Conservation (phyloP, 2,329 filamentous ascomycete species). For the Tricladium varicosporioides region DNA sequence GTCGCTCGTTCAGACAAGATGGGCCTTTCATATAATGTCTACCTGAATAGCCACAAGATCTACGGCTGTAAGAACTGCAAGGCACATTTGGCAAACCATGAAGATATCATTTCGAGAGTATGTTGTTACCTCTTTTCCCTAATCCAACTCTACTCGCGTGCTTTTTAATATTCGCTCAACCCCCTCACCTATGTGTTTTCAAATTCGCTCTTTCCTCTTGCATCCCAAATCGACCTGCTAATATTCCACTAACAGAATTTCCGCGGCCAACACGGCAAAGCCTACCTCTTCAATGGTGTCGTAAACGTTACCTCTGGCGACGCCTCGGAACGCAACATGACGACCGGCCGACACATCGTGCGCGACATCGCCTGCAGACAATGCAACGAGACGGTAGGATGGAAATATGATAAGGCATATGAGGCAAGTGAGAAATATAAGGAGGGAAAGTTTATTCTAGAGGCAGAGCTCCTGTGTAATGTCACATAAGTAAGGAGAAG, state of each 20-base stretch:
- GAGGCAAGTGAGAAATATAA: constrained; percentile 95
- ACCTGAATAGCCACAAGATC: constrained; percentile 81
- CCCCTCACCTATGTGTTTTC: constrained; percentile 1
- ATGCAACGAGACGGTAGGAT: constrained; percentile 90
- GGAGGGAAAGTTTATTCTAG: constrained; percentile 96
- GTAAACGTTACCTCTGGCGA: constrained; percentile 86
- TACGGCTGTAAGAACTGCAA: constrained; percentile 96
- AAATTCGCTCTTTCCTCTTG: neutral
- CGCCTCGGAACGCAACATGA: constrained; percentile 95
- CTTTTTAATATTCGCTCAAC: neutral
- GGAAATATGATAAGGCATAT: constrained; percentile 98
- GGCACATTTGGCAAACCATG: constrained; percentile 89
- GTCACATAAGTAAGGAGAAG: constrained; percentile 49
- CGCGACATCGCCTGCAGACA: constrained; percentile 89
- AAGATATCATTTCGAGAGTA: constrained; percentile 93
- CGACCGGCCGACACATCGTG: constrained; percentile 90
- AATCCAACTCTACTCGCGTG: too few species aligned
- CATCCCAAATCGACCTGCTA: neutral
- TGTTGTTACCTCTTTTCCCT: constrained; percentile 35
- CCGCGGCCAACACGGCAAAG: constrained; percentile 96
- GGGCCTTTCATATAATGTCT: constrained; percentile 90
- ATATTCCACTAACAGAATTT: constrained; percentile 67
- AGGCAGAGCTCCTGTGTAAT: constrained; percentile 83
- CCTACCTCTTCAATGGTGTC: constrained; percentile 91
- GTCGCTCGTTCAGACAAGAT: constrained; percentile 44